Percentiles rank a stretch among this genome's conserved stretches.
These are phyloP conservation scores for Aphanomyces euteiches DNA, from an alignment of 352 stramenopile species.

Conservation along the genomic window DNA sequence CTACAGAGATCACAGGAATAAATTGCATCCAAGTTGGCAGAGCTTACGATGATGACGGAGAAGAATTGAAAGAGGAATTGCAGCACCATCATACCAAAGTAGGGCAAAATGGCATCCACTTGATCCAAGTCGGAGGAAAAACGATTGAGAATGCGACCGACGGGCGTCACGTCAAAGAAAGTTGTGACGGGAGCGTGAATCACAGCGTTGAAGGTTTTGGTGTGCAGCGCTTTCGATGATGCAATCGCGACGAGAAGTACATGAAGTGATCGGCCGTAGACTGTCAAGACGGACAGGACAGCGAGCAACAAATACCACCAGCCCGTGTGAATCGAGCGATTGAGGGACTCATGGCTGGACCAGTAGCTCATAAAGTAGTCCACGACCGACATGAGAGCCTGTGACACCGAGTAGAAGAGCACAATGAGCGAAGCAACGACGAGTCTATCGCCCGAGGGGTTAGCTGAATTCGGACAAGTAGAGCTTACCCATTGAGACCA, in stretches of 20 bases:
- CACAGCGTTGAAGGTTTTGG: neutral
- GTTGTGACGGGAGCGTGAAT: conserved; percentile 2
- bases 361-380: conserved; percentile 25
- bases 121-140: no score
- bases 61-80: no score
- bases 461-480: no score
- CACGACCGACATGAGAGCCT: neutral
- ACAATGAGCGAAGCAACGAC: neutral
- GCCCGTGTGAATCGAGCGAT: neutral
- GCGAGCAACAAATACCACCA: neutral
- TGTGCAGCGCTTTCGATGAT: conserved; percentile 8
- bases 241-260: neutral
- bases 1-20: no score
- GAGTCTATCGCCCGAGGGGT: neutral
- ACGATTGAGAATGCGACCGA: no score
- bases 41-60: neutral
- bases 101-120: no score
- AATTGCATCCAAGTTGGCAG: no score
- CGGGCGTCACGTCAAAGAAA: no score
- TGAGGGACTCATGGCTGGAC: neutral
- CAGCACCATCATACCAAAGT: no score
- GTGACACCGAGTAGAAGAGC: neutral
- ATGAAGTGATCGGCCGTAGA: neutral
- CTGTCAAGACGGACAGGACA: neutral
- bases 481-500: conserved; percentile 32